A percentile compares a stretch with the other conserved stretches of the same genome.
Conservation (phyloP, 176 grass and related monocot genomes). For the Cymbopogon citratus region DNA sequence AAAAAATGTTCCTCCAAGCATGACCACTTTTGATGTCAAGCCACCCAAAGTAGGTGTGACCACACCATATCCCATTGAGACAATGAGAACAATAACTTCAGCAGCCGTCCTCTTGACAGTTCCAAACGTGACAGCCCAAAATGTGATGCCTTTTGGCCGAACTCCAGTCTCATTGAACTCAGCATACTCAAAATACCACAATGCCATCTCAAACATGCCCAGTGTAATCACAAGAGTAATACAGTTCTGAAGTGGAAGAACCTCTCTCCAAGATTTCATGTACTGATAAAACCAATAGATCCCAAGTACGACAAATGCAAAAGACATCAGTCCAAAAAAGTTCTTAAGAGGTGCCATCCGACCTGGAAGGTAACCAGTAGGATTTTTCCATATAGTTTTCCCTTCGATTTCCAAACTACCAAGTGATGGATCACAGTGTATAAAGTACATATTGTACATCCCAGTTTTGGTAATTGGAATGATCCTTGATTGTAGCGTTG, state of each 20-base stretch:
- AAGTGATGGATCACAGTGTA: conserved; percentile 80
- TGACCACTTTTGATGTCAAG: conserved; percentile 91
- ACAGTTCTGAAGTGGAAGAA: conserved; percentile 99
- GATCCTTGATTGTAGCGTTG: conserved; percentile 60
- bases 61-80: conserved; percentile 96
- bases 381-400: conserved; percentile 98
- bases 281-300: conserved; percentile 98
- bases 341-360: conserved; percentile 97
- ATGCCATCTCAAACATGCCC: conserved; percentile 97
- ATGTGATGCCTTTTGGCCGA: conserved; percentile 81
- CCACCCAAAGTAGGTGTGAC: conserved; percentile 91
- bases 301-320: conserved; percentile 79
- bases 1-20: conserved; percentile 96
- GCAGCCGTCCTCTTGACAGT: conserved; percentile 86
- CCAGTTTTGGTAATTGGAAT: conserved; percentile 77
- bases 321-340: conserved; percentile 94
- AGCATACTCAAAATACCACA: conserved; percentile 98
- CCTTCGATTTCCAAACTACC: conserved; percentile 76
- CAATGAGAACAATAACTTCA: conserved; percentile 76
- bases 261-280: conserved; percentile 89
- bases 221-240: conserved; percentile 95
- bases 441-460: conserved; percentile 99
- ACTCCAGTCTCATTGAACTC: conserved; percentile 90
- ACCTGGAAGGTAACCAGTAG: conserved; percentile 85
- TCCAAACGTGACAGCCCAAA: conserved; percentile 98